Base-by-base conservation (phyloP, 106 monocot genomes). In the Iris macrosiphon region DNA sequence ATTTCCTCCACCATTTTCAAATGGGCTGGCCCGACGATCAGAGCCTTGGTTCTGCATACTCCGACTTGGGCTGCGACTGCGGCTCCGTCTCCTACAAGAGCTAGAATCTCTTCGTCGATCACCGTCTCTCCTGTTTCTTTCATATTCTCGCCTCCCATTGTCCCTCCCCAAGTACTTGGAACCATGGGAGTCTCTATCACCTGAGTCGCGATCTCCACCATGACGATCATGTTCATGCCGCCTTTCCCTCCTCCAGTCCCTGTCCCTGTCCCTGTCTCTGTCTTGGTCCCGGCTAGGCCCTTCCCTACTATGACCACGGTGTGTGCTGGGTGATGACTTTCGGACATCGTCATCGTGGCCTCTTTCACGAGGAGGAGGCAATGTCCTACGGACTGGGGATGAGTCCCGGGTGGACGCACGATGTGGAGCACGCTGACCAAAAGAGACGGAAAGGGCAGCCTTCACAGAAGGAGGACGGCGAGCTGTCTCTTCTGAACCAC, bases 391-490 rank as follows among this genome's bases (percentile, higher is more conserved):
- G 42, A 94, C 75, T 16, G 93, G 93, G 0, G 93, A 94, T 12
- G 93, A 88, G 21, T 94, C 88, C n/a, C 88, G 48, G 23, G 93
- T 88, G 6, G 88, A 94, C 12, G 93, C 88, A 47, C 93, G 88
- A 33, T 88, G 88, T 19, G 93, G 88, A 34, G 88, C 93, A 16
- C 88, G 77, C 61, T 94, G 93, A n/a, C 93, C 93, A 61, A 94
- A 94, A 13, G 93, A 94, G 30, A 94, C 93, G 1, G 88, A 94
- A 11, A 94, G 67, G 17, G 88, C 55, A 55, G 93, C 93, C 65
- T 94, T 94, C 28, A 94, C 88, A 21, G 93, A 88, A 35, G 93
- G 93, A 34, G 88, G 93, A 3, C 88, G 68, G 24, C 84, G 84
- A 17, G 88, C 93, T 48, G 80, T 84, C 17, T 94, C 93, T 20